Evolutionary conservation across 2,329 filamentous ascomycete species (phyloP).

Genomic region (Fusarium burgessii): DNA sequence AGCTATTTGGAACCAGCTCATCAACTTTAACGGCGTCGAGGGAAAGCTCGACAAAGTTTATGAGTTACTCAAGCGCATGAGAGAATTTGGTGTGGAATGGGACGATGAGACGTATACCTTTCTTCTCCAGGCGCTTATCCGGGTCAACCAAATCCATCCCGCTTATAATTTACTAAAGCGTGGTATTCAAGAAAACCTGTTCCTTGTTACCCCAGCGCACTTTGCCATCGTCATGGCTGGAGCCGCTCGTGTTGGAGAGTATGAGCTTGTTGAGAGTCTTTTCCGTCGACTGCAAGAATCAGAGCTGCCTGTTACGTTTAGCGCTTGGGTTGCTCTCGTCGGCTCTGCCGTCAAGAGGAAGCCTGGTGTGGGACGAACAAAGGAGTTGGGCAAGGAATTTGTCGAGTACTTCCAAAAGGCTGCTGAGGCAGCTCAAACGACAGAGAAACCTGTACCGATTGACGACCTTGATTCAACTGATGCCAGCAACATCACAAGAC

Average conservation of each 20-base stretch:
- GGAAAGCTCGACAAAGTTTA: slow-evolving; percentile 65
- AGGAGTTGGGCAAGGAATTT: slow-evolving; percentile 46
- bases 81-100: slow-evolving; percentile 59
- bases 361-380: slow-evolving; percentile 42
- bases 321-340: slow-evolving; percentile 57
- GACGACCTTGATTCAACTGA: neutral
- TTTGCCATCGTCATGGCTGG: slow-evolving; percentile 66
- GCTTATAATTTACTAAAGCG: slow-evolving; percentile 62
- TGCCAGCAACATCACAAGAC: slow-evolving; percentile 36
- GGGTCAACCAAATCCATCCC: slow-evolving; percentile 62
- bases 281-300: slow-evolving; percentile 58
- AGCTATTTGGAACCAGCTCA: slow-evolving; percentile 81
- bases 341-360: slow-evolving; percentile 48
- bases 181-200: slow-evolving; percentile 58
- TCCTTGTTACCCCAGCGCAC: slow-evolving; percentile 61
- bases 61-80: slow-evolving; percentile 63
- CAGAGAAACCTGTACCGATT: neutral
- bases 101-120: slow-evolving; percentile 63
- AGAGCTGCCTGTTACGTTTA: slow-evolving; percentile 57
- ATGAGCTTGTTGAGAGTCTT: slow-evolving; percentile 56
- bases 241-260: slow-evolving; percentile 60
- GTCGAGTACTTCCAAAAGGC: slow-evolving; percentile 47
- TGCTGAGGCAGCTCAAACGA: slow-evolving; percentile 15
- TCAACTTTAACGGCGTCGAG: slow-evolving; percentile 75
- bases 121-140: slow-evolving; percentile 62